Conservation (phyloP, 108 stramenopile species). For the Skeletonema potamos region DNA sequence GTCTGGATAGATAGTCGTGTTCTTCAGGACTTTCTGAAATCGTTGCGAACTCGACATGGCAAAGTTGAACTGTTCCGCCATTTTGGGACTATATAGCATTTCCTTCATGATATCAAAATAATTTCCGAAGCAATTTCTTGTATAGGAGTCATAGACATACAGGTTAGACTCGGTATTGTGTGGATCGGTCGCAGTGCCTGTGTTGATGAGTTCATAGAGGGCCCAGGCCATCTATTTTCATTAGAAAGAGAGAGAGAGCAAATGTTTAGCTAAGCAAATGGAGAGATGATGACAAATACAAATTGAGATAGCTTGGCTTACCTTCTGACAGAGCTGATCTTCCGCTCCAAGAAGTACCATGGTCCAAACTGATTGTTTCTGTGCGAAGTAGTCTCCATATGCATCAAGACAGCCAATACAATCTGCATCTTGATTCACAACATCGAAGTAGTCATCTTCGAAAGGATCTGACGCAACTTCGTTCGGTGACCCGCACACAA, state of each 20-base stretch:
- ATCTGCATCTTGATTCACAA: conserved; percentile 25
- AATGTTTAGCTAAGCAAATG: background rate
- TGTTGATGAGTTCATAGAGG: conserved; percentile 61
- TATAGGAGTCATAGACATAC: conserved; percentile 61
- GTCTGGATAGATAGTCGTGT: background rate
- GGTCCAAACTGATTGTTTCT: conserved; percentile 44
- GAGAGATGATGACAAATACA: background rate
- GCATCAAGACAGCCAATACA: conserved; percentile 40
- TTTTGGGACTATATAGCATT: conserved; percentile 50
- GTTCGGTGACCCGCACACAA: conserved; percentile 56
- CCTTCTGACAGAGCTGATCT: conserved; percentile 23
- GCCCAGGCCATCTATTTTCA: conserved; percentile 75
- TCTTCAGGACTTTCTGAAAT: background rate
- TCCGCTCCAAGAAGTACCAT: conserved; percentile 31
- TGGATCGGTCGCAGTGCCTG: conserved; percentile 35
- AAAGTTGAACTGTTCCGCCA: conserved; percentile 60
- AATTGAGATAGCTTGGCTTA: background rate
- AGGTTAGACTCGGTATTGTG: conserved; percentile 47
- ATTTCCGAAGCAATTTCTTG: conserved; percentile 65
- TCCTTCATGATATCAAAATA: conserved; percentile 55
- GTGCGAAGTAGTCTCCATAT: conserved; percentile 39
- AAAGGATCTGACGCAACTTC: conserved; percentile 50
- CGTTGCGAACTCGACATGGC: background rate
- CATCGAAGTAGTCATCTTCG: conserved; percentile 44
- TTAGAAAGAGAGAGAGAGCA: background rate